phyloP scores from a whole-genome alignment of 768 basidiomycete genomes.

The Termitomyces sp. region DNA sequence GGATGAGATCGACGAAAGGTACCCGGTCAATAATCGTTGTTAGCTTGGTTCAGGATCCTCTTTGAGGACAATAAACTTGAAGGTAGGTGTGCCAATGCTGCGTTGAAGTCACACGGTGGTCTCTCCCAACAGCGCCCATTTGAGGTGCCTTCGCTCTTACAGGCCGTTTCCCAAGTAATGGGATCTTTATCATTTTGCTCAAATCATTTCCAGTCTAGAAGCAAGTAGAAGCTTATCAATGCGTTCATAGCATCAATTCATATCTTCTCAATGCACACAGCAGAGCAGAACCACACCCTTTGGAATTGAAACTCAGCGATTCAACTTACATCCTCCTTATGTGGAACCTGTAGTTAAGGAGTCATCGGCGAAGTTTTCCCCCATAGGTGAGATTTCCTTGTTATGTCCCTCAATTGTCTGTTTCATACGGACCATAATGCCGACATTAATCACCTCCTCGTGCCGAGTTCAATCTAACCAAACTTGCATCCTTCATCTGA shows the following conservation, averaged over 20 bases:
- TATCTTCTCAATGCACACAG: neutral
- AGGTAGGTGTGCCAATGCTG: neutral
- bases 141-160: neutral
- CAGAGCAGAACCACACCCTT: neutral
- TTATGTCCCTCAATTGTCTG: neutral
- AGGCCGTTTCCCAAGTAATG: neutral
- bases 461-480: slow-evolving; percentile 3
- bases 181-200: neutral
- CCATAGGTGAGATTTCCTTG: neutral
- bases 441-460: neutral
- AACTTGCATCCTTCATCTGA: neutral
- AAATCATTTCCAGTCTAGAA: neutral
- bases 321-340: neutral
- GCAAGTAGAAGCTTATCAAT: neutral
- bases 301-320: slow-evolving; percentile 1
- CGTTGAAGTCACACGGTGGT: neutral
- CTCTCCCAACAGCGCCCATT: neutral
- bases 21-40: neutral
- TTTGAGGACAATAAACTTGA: neutral
- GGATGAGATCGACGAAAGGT: neutral
- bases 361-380: neutral
- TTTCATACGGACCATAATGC: neutral
- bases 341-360: neutral
- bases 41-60: neutral
- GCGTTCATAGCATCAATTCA: neutral